Evolutionary conservation across 768 basidiomycete species (phyloP), one percentile per base, ranked within the genome.

Genomic region (Mycena maculata): DNA sequence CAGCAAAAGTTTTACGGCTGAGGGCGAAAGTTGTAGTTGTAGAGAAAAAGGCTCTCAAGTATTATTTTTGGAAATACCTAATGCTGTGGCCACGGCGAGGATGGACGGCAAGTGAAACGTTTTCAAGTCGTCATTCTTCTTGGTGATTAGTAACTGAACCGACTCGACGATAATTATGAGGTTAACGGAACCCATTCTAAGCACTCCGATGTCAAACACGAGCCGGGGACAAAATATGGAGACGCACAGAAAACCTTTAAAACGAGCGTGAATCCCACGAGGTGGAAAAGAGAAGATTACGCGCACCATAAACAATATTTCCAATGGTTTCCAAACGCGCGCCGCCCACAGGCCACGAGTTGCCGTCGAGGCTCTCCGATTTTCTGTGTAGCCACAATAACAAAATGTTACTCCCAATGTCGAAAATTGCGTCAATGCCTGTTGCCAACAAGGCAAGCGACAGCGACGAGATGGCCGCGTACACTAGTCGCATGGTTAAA

Each of bases 301-400:
- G 68, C 74, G 39, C 48, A 88, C 94, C 95, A 71, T 95, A 97
- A 59, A 94, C 81, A 64, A 95, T 89, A 72, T 96, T 96, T 15
- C 93, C 94, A 60, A 95, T 94, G 5, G 93, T 95, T 76, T 96
- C 93, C 48, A 98, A 84, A 50, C 95, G 86, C n/a, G 92, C 88
- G 39, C 95, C 95, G 53, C 96, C 91, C 4, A 95, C 92, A 30
- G 96, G 95, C 96, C 95, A 98, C 71, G 92, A 92, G 77, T 91
- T 94, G 45, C 82, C 71, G 73, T 98, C 95, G 67, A 97, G 84
- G 36, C 72, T 84, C 13, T 73, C 79, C 1, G 94, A 90, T 72
- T 94, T 91, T 71, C 82, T 82, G 78, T 99, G 91, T 3, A 96
- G 81, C 84, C 87, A 90, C 71, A 89, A 92, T 3, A 96, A 83